phyloP scores from a whole-genome alignment of 2,329 filamentous ascomycete genomes.

The Aspergillus quadrilineatus region DNA sequence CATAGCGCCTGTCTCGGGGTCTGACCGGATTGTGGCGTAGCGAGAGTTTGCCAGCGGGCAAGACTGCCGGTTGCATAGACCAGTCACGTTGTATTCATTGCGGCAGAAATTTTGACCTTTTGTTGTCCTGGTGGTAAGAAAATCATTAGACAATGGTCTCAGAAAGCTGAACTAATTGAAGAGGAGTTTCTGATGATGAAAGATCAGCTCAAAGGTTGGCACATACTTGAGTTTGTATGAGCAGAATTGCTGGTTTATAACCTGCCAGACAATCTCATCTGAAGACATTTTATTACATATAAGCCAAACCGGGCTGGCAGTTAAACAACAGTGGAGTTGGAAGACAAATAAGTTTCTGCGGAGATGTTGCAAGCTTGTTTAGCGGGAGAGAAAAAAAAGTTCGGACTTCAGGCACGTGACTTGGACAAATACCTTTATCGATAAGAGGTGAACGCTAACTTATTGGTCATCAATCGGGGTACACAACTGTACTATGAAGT shows the following conservation, averaged over 20 bases:
- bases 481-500: neutral
- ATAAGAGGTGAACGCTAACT: neutral
- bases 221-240: slow-evolving; percentile 87
- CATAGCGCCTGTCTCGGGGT: slow-evolving; percentile 75
- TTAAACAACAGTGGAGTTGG: slow-evolving; percentile 19
- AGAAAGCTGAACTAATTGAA: neutral
- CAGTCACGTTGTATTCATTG: slow-evolving; percentile 86
- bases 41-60: slow-evolving; percentile 88
- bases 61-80: slow-evolving; percentile 80
- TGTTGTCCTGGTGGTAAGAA: slow-evolving; percentile 59
- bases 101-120: slow-evolving; percentile 92
- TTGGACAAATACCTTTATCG: slow-evolving; percentile 17
- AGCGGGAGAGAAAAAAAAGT: slow-evolving; percentile 34
- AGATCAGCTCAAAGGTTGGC: slow-evolving; percentile 3
- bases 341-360: slow-evolving; percentile 19
- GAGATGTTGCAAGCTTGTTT: slow-evolving; percentile 21
- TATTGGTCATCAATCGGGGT: neutral
- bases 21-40: slow-evolving; percentile 86
- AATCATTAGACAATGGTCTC: neutral
- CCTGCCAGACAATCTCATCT: slow-evolving; percentile 96
- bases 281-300: slow-evolving; percentile 64
- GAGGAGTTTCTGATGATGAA: slow-evolving; percentile 1
- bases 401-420: slow-evolving; percentile 25
- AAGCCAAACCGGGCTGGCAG: slow-evolving; percentile 14
- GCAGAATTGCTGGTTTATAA: slow-evolving; percentile 94